Evolutionary conservation across 495 filamentous ascomycete genomes (phyloP), one percentile per base, ranked within the genome.

Genomic region (Aspergillus funiculosus): DNA sequence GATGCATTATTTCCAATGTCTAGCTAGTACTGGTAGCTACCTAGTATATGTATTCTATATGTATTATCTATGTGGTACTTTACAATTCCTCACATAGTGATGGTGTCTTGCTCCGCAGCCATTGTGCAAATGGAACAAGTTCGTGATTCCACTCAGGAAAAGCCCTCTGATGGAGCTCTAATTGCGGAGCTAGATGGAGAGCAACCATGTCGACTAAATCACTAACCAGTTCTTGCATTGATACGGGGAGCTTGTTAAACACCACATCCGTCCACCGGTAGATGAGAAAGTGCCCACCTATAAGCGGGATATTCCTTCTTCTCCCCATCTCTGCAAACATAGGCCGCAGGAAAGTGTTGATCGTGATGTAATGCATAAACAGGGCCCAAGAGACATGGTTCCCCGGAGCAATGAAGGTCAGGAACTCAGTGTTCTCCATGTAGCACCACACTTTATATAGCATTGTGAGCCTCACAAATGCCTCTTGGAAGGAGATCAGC

Each of bases 261-360:
- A 56, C 40, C 11, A 22, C 18, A 34, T 45, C 31, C 0, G 46
- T 51, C 58, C 58, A 58, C 21, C 57, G 51, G 22, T 45, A 42
- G 0, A 50, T 20, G 6, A 44, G 14, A 5, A 61, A 39, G 2
- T 40, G 21, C 4, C 38, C 40, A 1, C 40, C 38, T 9, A 19
- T n/a, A 19, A 11, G 38, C 24, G 25, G 21, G n/a, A 42, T 6
- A 9, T 10, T 43, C 25, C 28, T 26, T 11, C 19, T 36, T 4
- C 10, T 18, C 6, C 5, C 26, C n/a, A 49, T 31, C n/a, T 36
- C n/a, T 1, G 14, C 14, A 15, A 44, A 46, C 4, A 58, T 28
- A 4, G 67, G 68, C 4, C 66, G 68, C 73, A 82, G 75, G 56
- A 81, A 70, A 39, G 74, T 63, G 58, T 79, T 74, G 13, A 81